phyloP scores from a whole-genome alignment of 108 stramenopile genomes.

The Cyclotella baltica region DNA sequence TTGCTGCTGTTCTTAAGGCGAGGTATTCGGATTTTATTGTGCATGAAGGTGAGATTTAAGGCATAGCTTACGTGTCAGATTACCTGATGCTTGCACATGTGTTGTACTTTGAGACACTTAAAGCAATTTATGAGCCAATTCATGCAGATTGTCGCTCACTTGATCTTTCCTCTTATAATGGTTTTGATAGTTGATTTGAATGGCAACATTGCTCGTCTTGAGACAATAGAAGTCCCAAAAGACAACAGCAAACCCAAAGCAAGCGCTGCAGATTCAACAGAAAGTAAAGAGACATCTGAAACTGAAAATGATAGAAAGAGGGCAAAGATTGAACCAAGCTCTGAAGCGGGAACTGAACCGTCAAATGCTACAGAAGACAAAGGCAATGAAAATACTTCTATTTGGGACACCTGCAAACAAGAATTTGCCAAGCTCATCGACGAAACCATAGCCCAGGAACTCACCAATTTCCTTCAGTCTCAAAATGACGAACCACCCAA shows the following conservation, averaged over 20 bases:
- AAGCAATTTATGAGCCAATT: background rate
- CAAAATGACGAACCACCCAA: constrained; percentile 16
- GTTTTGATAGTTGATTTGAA: constrained; percentile 57
- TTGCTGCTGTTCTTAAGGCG: constrained; percentile 81
- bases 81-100: background rate
- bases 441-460: constrained; percentile 48
- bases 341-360: background rate
- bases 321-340: constrained; percentile 17
- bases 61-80: background rate
- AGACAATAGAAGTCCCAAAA: constrained; percentile 47
- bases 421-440: constrained; percentile 38
- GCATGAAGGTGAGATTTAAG: constrained; percentile 66
- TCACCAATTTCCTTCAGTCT: constrained; percentile 54
- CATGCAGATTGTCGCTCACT: background rate
- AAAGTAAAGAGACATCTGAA: background rate
- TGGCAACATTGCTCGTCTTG: constrained; percentile 74
- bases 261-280: background rate
- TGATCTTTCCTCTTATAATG: background rate
- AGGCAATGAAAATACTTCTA: constrained; percentile 10
- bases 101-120: too few species aligned
- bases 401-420: constrained; percentile 36
- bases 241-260: background rate
- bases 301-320: constrained; percentile 15
- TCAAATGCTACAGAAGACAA: constrained; percentile 1
- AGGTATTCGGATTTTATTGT: constrained; percentile 90